Percentiles rank a stretch among this genome's conserved stretches.
Conservation (phyloP, 495 filamentous ascomycete genomes). For the Penicillium mononematosum region DNA sequence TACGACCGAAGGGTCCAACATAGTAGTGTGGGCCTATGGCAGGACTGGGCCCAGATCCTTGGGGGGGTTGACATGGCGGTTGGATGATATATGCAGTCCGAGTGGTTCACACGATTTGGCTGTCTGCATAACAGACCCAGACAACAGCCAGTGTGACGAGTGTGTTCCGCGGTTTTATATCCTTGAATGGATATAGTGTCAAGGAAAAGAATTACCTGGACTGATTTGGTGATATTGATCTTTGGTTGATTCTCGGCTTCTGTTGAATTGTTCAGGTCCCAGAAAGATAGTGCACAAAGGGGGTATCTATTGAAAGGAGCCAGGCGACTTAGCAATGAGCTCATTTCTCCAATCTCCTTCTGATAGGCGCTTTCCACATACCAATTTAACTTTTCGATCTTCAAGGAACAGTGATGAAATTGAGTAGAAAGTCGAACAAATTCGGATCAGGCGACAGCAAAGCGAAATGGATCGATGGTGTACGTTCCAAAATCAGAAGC, state of each 20-base stretch:
- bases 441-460: neutral
- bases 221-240: neutral
- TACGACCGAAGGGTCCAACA: constrained; percentile 51
- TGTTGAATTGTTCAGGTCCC: neutral
- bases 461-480: neutral
- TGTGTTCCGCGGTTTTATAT: neutral
- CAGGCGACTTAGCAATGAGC: constrained; percentile 10
- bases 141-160: constrained; percentile 1
- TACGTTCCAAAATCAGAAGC: neutral
- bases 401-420: neutral
- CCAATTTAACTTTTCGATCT: constrained; percentile 4
- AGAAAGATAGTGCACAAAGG: neutral
- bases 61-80: constrained; percentile 34
- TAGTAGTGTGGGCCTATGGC: constrained; percentile 29
- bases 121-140: constrained; percentile 10
- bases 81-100: neutral
- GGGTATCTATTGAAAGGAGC: neutral
- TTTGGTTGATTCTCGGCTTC: neutral
- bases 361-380: constrained; percentile 3
- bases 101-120: constrained; percentile 5
- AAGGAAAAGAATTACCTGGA: neutral
- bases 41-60: constrained; percentile 5
- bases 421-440: neutral
- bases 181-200: neutral
- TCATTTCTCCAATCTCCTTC: neutral